Base-by-base conservation (phyloP, 768 basidiomycete species). In the Coprinopsis sp. region DNA sequence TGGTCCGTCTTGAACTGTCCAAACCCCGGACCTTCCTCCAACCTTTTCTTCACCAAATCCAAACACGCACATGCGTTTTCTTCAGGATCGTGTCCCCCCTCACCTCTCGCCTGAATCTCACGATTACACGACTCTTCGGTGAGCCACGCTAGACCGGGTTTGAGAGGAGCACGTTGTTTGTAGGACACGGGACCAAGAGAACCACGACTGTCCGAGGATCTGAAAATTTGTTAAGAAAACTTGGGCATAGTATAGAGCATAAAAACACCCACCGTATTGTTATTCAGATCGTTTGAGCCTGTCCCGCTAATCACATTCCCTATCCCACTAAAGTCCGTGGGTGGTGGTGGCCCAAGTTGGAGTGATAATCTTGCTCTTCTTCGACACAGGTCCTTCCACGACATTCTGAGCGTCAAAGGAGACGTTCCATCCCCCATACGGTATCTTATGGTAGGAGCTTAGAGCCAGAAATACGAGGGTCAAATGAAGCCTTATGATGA, bases 101-200 rank as follows among this genome's bases (percentile, higher is more conserved):
- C 85, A 0, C 90, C 91, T 0, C 78, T 69, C 0, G 76, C 79
- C 64, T 98, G 95, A 33, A 99, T 98, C 55, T 93, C 89, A 41
- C 87, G 78, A 10, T 78, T 79, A 46, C 91, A 84, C 91, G 92
- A 97, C 59, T 91, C 59, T 89, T 88, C n/a, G 36, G 91, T 90
- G 36, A 99, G 79, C 92, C 92, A 97, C n/a, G 93, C 93, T 6
- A 99, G 76, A 1, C 90, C 91, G 0, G 95, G 91, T 66, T 97
- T 98, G 51, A 91, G 79, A 0, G 95, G 93, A 96, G 77, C 16
- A 80, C 59, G 13, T 82, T 77, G 42, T 84, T 78, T 2, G 86
- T 84, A 43, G 98, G 64, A 1, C 95, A 95, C n/a, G 93, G 94
- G 21, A 93, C 74, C 52, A 94, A 74, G 13, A 97, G 64, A 0